Conservation (phyloP, 306 rosid species). For the Erythrophleum fordii region DNA sequence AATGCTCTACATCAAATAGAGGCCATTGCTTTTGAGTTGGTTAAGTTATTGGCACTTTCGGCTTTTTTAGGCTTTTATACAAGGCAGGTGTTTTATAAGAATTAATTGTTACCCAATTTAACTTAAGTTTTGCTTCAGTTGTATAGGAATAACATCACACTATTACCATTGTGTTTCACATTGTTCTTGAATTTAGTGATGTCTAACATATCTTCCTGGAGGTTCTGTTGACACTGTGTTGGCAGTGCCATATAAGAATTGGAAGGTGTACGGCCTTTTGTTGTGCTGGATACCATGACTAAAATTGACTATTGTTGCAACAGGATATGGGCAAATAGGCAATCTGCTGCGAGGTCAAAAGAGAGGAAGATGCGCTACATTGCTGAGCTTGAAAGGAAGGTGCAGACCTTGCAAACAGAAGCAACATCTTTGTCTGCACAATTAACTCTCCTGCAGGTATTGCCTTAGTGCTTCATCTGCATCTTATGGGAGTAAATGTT, state of each 20-base stretch:
- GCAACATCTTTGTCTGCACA: slow-evolving; percentile 90
- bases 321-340: slow-evolving; percentile 95
- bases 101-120: not conserved
- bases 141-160: not conserved
- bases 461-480: not conserved
- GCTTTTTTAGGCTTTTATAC: too few species aligned
- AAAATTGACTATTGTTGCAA: slow-evolving; percentile 25
- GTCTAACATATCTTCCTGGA: not conserved
- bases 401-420: slow-evolving; percentile 85
- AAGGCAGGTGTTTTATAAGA: not conserved
- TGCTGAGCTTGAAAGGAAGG: slow-evolving; percentile 85
- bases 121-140: not conserved
- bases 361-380: slow-evolving; percentile 93
- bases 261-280: not conserved
- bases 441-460: slow-evolving; percentile 76
- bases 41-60: not conserved
- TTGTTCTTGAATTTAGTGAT: slow-evolving; percentile 24
- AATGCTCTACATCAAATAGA: not conserved
- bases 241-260: not conserved
- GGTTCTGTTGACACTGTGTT: not conserved
- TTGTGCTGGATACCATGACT: slow-evolving; percentile 6
- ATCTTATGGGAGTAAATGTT: not conserved
- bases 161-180: not conserved
- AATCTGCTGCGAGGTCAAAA: slow-evolving; percentile 94
- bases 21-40: not conserved